Percentiles rank a stretch among this genome's conserved stretches.
Conservation (phyloP, 306 rosid species). For the Sindora glabra region DNA sequence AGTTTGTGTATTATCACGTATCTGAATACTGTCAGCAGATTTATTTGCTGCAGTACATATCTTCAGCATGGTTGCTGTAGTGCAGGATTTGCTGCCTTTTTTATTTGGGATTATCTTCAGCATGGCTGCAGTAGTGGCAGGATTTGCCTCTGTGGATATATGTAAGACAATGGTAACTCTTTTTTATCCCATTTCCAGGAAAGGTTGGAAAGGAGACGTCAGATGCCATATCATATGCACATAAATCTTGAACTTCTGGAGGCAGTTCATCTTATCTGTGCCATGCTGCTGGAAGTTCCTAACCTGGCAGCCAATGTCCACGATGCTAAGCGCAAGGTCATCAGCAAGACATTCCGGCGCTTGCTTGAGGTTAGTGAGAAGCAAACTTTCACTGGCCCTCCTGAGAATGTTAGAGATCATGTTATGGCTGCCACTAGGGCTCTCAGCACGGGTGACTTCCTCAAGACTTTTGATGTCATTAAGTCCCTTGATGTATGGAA, state of each 20-base stretch:
- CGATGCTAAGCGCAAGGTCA: slow-evolving; percentile 70
- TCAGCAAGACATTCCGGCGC: slow-evolving; percentile 74
- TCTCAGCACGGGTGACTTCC: slow-evolving; percentile 69
- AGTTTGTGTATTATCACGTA: too few relatives aligned
- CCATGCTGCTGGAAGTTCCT: slow-evolving; percentile 97
- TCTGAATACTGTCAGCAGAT: too few relatives aligned
- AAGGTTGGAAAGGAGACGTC: slow-evolving; percentile 92
- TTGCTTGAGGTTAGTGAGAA: slow-evolving; percentile 73
- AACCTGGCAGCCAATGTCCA: slow-evolving; percentile 79
- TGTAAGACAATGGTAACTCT: background rate
- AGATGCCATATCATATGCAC: slow-evolving; percentile 99
- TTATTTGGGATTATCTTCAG: background rate
- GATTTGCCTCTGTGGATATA: background rate
- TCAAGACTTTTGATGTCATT: slow-evolving; percentile 57
- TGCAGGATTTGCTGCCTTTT: too few relatives aligned
- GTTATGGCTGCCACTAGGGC: slow-evolving; percentile 89
- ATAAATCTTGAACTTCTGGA: slow-evolving; percentile 94
- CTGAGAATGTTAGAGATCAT: slow-evolving; percentile 90
- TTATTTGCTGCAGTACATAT: too few relatives aligned
- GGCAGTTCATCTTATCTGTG: slow-evolving; percentile 82
- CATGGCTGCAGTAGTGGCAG: background rate
- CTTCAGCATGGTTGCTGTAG: too few relatives aligned
- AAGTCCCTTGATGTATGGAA: slow-evolving; percentile 83
- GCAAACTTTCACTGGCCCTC: slow-evolving; percentile 89
- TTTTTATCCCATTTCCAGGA: slow-evolving; percentile 57